These are phyloP conservation scores for Solanum clarkiae DNA, from an alignment of 257 asterid species.

Conservation along the genomic window DNA sequence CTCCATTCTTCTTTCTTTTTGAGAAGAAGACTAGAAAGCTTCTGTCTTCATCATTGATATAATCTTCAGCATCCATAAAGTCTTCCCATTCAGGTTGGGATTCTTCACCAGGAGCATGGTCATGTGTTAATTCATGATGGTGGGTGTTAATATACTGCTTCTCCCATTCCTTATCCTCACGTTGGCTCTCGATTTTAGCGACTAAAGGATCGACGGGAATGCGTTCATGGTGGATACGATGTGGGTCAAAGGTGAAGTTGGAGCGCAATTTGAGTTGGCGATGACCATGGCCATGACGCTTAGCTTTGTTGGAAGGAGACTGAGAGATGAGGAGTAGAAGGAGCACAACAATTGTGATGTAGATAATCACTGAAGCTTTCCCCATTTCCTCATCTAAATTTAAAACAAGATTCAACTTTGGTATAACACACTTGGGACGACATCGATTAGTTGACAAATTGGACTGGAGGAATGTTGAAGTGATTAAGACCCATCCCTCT, in stretches of 20 bases:
- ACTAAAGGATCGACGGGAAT: constrained; percentile 76
- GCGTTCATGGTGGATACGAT: constrained; percentile 15
- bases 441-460: not conserved
- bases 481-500: too few relatives aligned
- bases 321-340: constrained; percentile 61
- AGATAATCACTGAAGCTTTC: constrained; percentile 50
- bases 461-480: not conserved
- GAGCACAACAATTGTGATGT: constrained; percentile 44
- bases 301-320: constrained; percentile 34
- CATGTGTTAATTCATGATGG: constrained; percentile 21
- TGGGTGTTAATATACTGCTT: constrained; percentile 39
- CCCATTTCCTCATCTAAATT: constrained; percentile 55
- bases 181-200: constrained; percentile 72
- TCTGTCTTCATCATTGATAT: constrained; percentile 67
- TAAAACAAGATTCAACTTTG: not conserved
- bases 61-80: constrained; percentile 83
- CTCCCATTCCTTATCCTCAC: constrained; percentile 83
- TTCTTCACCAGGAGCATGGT: constrained; percentile 37
- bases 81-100: constrained; percentile 95
- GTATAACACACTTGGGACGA: not conserved
- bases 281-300: constrained; percentile 56
- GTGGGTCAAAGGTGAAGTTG: constrained; percentile 45
- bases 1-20: too few relatives aligned
- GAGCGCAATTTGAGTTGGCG: constrained; percentile 87
- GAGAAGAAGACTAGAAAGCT: too few relatives aligned